A percentile compares a stretch with the other conserved stretches of the same genome.
Evolutionary conservation across 306 rosid genomes (phyloP).

Genomic region (Cyamopsis tetragonoloba): DNA sequence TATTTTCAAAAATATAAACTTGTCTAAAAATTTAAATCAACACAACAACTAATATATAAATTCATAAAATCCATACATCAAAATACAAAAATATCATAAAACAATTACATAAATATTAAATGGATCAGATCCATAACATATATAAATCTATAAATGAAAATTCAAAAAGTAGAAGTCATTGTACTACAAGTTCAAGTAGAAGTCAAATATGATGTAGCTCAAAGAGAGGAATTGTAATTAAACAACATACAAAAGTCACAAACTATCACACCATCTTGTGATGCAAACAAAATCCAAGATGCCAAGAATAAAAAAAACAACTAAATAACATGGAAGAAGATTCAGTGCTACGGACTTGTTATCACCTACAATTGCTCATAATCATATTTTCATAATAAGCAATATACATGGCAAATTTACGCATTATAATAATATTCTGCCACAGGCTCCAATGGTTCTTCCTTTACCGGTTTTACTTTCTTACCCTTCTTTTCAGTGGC

Average conservation of each 20-base stretch:
- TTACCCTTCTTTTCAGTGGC: slow-evolving; percentile 67
- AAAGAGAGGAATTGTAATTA: background rate
- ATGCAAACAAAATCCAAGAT: slow-evolving; percentile 2
- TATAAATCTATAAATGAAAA: too few species aligned
- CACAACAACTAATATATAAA: too few species aligned
- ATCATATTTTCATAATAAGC: background rate
- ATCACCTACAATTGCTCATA: background rate
- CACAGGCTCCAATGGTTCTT: slow-evolving; percentile 73
- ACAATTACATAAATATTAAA: too few species aligned
- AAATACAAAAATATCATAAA: too few species aligned
- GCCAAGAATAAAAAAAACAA: background rate
- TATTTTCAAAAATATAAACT: too few species aligned
- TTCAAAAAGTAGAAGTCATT: background rate
- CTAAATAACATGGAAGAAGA: background rate
- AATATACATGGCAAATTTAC: background rate
- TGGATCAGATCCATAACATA: too few species aligned
- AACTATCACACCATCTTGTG: background rate
- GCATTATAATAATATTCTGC: slow-evolving; percentile 38
- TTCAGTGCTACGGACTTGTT: background rate
- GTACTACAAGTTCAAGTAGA: background rate
- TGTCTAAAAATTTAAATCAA: too few species aligned
- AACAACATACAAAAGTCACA: background rate
- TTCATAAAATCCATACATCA: too few species aligned
- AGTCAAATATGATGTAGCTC: background rate
- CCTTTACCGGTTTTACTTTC: slow-evolving; percentile 36